These are phyloP conservation scores for Dendrobium officinale DNA, from an alignment of 106 monocot species.

Conservation along the genomic window DNA sequence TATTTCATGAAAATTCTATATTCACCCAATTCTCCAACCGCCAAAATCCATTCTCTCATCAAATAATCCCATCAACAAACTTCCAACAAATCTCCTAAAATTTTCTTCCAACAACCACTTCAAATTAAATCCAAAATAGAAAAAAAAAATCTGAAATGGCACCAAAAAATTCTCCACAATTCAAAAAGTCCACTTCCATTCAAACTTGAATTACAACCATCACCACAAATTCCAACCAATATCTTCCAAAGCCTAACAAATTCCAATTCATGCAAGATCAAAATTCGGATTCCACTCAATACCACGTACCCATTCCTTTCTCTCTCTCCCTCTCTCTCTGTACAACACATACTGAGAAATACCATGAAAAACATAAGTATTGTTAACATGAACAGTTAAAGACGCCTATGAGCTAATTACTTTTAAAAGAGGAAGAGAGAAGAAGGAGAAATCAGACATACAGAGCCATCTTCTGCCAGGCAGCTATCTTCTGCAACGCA, in stretches of 20 bases:
- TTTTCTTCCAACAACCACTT: background rate
- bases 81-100: background rate
- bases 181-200: background rate
- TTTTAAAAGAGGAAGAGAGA: background rate
- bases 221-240: background rate
- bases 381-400: background rate
- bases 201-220: background rate
- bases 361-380: background rate
- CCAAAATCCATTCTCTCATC: background rate
- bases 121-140: background rate
- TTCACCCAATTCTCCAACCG: too few relatives aligned
- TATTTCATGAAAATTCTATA: too few relatives aligned
- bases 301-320: background rate
- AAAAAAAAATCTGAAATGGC: background rate
- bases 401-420: background rate
- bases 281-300: background rate
- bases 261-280: background rate
- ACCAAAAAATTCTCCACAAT: background rate
- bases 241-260: background rate
- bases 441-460: background rate
- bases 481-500: too few relatives aligned
- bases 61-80: background rate
- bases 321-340: background rate
- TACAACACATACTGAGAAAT: background rate
- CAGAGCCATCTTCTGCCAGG: too few relatives aligned